These are phyloP conservation scores for Eutypella sp. DNA, from an alignment of 2,329 filamentous ascomycete genomes.

Conservation along the genomic window DNA sequence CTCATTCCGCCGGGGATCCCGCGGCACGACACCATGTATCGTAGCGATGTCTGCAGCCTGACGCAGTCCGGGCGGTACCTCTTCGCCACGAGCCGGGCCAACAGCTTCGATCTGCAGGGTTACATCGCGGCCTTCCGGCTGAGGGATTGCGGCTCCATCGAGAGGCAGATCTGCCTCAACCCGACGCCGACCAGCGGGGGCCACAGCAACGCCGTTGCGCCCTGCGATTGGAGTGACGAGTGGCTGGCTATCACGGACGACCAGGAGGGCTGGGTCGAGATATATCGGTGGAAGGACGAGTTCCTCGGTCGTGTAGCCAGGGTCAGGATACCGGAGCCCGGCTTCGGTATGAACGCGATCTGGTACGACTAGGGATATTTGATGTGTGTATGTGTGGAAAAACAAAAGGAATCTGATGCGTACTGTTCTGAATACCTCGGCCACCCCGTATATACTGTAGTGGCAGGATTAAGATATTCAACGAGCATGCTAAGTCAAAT, in stretches of 20 bases:
- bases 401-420: too few species aligned
- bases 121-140: conserved; percentile 80
- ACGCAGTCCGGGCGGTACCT: conserved; percentile 67
- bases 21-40: conserved; percentile 59
- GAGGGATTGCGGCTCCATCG: conserved; percentile 62
- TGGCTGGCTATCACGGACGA: conserved; percentile 90
- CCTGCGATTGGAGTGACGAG: conserved; percentile 79
- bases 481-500: too few species aligned
- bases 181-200: conserved; percentile 84
- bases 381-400: too few species aligned
- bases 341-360: conserved; percentile 94
- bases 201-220: conserved; percentile 82
- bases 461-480: too few species aligned
- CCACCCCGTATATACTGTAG: too few species aligned
- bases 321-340: conserved; percentile 75
- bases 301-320: conserved; percentile 73
- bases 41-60: conserved; percentile 76
- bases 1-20: conserved; percentile 71
- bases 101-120: conserved; percentile 69
- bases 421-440: too few species aligned
- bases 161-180: conserved; percentile 73
- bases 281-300: conserved; percentile 82
- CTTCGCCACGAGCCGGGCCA: conserved; percentile 79
- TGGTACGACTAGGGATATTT: conserved; percentile 67
- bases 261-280: conserved; percentile 80